phyloP scores from a whole-genome alignment of 2,329 filamentous ascomycete species.

The Emergomyces pasteurianus region DNA sequence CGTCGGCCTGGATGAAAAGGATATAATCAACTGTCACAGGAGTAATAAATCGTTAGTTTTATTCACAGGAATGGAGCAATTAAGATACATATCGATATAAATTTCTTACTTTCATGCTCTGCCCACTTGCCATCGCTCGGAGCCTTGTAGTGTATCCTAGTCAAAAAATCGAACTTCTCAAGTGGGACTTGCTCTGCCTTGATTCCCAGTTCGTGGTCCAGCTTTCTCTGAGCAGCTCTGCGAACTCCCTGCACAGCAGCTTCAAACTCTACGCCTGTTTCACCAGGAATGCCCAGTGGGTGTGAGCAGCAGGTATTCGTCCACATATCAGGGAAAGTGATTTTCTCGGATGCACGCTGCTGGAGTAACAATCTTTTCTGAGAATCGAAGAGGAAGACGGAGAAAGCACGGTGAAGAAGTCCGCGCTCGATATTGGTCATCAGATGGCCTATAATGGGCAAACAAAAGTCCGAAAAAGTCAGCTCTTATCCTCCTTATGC shows the following conservation, averaged over 20 bases:
- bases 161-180: constrained; percentile 86
- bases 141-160: constrained; percentile 95
- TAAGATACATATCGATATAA: neutral
- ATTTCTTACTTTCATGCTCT: constrained; percentile 80
- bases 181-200: constrained; percentile 77
- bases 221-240: constrained; percentile 81
- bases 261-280: constrained; percentile 72
- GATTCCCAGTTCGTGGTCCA: constrained; percentile 92
- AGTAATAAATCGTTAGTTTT: neutral
- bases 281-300: constrained; percentile 77
- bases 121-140: constrained; percentile 97
- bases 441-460: constrained; percentile 59
- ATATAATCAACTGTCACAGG: constrained; percentile 75
- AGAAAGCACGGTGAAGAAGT: constrained; percentile 92
- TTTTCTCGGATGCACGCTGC: constrained; percentile 92
- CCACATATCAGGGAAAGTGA: constrained; percentile 99
- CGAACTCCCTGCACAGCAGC: constrained; percentile 78
- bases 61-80: neutral
- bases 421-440: constrained; percentile 99
- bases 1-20: constrained; percentile 90
- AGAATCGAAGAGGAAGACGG: constrained; percentile 93
- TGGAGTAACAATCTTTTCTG: constrained; percentile 87
- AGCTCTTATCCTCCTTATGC: neutral
- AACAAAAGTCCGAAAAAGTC: constrained; percentile 1
- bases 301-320: constrained; percentile 99